These are phyloP conservation scores for Chrysosporium queenslandicum DNA, from an alignment of 2,329 filamentous ascomycete genomes.

Conservation along the genomic window DNA sequence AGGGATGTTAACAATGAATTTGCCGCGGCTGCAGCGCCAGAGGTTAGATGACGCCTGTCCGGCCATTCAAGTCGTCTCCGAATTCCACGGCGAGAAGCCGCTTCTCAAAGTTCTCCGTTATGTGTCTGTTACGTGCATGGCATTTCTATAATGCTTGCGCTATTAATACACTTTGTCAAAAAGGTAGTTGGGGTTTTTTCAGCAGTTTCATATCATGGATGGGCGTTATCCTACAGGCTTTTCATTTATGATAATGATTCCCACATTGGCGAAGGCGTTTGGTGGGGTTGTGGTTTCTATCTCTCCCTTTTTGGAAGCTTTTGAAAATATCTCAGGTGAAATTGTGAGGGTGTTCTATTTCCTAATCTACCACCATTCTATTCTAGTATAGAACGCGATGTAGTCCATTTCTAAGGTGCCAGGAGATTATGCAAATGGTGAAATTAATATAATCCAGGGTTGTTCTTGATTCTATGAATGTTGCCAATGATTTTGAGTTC, in stretches of 20 bases:
- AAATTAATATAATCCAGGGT: too few species aligned
- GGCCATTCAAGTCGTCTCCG: not conserved
- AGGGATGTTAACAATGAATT: slow-evolving; percentile 51
- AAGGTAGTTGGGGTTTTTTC: too few species aligned
- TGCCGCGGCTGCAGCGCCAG: slow-evolving; percentile 44
- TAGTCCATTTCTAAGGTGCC: too few species aligned
- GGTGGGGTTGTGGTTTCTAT: not conserved
- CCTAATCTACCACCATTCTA: not conserved
- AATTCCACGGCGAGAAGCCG: too few species aligned
- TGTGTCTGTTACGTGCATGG: too few species aligned
- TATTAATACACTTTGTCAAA: too few species aligned
- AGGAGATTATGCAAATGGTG: too few species aligned
- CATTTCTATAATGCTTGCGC: too few species aligned
- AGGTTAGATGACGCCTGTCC: slow-evolving; percentile 25
- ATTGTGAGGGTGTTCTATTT: too few species aligned
- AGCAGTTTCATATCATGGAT: not conserved
- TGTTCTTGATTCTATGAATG: too few species aligned
- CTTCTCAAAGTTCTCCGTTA: too few species aligned
- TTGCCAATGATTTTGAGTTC: too few species aligned
- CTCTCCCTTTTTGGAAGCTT: not conserved
- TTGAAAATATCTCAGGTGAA: not conserved
- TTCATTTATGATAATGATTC: not conserved
- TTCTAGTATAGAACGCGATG: not conserved
- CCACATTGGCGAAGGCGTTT: slow-evolving; percentile 4
- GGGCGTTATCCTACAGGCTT: not conserved